Conservation (phyloP, 2,329 filamentous ascomycete genomes). For the Diaporthe ampelina region DNA sequence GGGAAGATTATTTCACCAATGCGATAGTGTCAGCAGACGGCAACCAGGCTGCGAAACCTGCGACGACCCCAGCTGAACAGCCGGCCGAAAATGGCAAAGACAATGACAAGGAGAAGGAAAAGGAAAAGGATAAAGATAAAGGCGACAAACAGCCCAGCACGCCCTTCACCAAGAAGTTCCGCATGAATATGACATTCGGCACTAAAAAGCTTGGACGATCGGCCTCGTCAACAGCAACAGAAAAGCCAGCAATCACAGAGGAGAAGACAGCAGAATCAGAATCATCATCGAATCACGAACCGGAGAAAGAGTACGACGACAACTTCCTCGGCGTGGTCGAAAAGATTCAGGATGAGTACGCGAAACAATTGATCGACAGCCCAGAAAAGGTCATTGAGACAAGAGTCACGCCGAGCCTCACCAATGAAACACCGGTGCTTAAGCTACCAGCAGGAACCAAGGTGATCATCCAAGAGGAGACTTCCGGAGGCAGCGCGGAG, state of each 20-base stretch:
- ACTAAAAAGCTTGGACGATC: slow-evolving; percentile 87
- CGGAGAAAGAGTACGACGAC: slow-evolving; percentile 80
- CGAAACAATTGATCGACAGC: slow-evolving; percentile 72
- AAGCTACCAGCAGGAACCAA: slow-evolving; percentile 78
- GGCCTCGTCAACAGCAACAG: slow-evolving; percentile 73
- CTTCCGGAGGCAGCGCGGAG: slow-evolving; percentile 80
- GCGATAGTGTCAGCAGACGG: slow-evolving; percentile 65
- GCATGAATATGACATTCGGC: slow-evolving; percentile 81
- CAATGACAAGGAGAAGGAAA: slow-evolving; percentile 68
- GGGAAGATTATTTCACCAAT: slow-evolving; percentile 83
- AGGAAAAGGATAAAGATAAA: slow-evolving; percentile 61
- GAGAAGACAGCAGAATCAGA: slow-evolving; percentile 82
- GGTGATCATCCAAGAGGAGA: slow-evolving; percentile 79
- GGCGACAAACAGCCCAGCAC: slow-evolving; percentile 68
- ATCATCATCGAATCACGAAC: slow-evolving; percentile 68
- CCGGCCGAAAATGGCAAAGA: slow-evolving; percentile 63
- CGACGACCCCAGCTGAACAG: slow-evolving; percentile 61
- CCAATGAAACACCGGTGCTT: slow-evolving; percentile 81
- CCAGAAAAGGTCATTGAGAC: slow-evolving; percentile 71
- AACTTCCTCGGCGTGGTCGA: slow-evolving; percentile 81
- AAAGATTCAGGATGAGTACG: slow-evolving; percentile 80
- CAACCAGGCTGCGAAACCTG: slow-evolving; percentile 61
- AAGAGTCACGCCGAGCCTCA: slow-evolving; percentile 76
- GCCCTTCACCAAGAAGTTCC: slow-evolving; percentile 87
- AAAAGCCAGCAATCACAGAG: slow-evolving; percentile 80